Conservation (phyloP, 2,329 filamentous ascomycete genomes). For the Diaporthe caulivora region DNA sequence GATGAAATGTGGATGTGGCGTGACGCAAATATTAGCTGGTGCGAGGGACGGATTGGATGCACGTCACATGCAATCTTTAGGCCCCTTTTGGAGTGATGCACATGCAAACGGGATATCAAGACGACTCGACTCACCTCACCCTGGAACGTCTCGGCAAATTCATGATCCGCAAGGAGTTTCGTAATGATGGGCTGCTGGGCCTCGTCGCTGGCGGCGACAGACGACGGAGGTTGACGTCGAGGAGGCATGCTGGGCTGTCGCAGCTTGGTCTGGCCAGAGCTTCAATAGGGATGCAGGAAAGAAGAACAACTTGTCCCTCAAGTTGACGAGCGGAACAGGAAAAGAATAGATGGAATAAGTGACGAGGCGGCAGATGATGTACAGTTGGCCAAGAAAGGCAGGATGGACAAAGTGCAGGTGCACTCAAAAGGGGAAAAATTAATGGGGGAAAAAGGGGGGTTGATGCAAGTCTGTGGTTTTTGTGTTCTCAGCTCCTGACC, state of each 20-base stretch:
- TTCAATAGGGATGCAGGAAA: neutral
- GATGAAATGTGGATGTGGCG: slow-evolving; percentile 28
- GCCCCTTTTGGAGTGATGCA: no score
- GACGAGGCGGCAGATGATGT: neutral
- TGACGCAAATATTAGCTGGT: neutral
- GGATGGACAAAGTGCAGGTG: slow-evolving; percentile 5
- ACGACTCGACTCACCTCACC: slow-evolving; percentile 36
- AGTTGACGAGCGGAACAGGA: neutral
- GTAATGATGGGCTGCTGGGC: neutral
- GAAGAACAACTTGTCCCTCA: no score
- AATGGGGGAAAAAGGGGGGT: neutral
- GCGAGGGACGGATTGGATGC: neutral
- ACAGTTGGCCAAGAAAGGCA: neutral
- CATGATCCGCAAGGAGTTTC: slow-evolving; percentile 10
- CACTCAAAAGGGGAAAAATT: neutral
- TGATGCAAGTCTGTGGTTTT: neutral
- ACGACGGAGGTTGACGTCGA: slow-evolving; percentile 11
- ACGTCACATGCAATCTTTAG: slow-evolving; percentile 9
- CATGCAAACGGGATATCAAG: neutral
- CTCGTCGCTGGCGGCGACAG: neutral
- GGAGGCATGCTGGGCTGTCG: slow-evolving; percentile 24
- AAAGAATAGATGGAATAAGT: neutral
- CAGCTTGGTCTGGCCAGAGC: neutral
- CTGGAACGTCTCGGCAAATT: slow-evolving; percentile 29
- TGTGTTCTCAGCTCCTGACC: neutral